Conservation (phyloP, 192 early-diverging fungal genomes). For the Oehlia diaphana region DNA sequence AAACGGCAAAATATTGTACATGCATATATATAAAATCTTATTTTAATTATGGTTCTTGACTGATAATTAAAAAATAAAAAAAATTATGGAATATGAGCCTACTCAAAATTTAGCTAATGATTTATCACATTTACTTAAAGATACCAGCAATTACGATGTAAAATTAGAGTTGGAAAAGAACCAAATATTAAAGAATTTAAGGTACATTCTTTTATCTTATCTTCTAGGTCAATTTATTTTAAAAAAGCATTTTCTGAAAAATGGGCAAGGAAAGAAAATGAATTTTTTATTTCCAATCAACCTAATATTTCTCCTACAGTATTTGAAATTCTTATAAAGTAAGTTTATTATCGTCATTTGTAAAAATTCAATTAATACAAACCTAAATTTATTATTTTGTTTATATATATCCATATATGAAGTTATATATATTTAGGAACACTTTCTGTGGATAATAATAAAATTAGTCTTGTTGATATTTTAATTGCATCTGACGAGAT, state of each 20-base stretch:
- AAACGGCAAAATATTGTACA: too few relatives aligned
- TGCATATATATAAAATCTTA: too few relatives aligned
- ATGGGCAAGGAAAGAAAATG: not conserved
- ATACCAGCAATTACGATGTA: too few relatives aligned
- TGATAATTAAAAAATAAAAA: too few relatives aligned
- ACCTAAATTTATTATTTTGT: not conserved
- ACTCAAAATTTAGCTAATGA: too few relatives aligned
- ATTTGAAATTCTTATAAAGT: conserved; percentile 3
- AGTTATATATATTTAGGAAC: conserved; percentile 12
- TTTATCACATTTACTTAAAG: too few relatives aligned
- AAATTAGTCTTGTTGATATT: not conserved
- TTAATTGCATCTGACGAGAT: not conserved
- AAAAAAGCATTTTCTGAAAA: not conserved
- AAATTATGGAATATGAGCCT: too few relatives aligned
- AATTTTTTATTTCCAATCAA: not conserved
- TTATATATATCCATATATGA: not conserved
- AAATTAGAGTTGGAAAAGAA: too few relatives aligned
- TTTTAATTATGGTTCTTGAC: too few relatives aligned
- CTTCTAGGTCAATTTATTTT: conserved; percentile 2
- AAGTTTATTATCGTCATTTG: not conserved
- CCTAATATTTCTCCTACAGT: conserved; percentile 14
- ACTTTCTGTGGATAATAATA: not conserved
- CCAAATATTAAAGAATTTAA: not conserved
- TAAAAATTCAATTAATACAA: too few relatives aligned
- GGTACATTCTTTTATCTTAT: not conserved